Evolutionary conservation across 164 flowering plant species (phyloP), one percentile per base, ranked within the genome.

Genomic region (Platanus orientalis): DNA sequence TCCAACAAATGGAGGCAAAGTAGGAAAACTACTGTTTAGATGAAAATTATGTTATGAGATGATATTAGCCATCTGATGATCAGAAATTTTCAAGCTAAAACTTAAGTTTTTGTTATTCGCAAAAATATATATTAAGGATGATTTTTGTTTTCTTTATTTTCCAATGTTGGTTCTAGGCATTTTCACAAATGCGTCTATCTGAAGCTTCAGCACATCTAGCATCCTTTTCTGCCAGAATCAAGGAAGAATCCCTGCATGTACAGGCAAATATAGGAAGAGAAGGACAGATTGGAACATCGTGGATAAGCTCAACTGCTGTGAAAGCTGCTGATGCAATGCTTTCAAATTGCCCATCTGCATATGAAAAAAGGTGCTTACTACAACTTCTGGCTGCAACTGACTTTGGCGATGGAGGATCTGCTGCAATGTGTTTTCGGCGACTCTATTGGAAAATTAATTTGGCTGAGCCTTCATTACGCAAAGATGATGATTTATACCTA

Each of bases 141-240:
- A 40, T 42, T 51, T 25, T 49, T 21, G 5, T 39, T 49, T 32
- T 65, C 44, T 57, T 61, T 24, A 14, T 57, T 61, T 48, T 34
- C 44, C 21, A 6, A 44, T 64, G 30, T 50, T 61, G 58, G 54
- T 52, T 62, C 16, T 62, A 94, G 99, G 97, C 97, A 58, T 95
- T 92, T 80, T 89, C 97, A 6, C 99, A 92, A 69, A 95, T 92
- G 99, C 92, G 97, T 30, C 75, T 92, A 17, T 81, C 96, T 59
- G 99, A 95, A 71, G 96, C 99, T 69, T 83, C 92, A 57, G 93
- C 94, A 48, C 99, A 95, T 81, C 71, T 95, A 39, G 90, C 89
- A 55, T 90, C 94, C 44, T 95, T 92, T 67, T 84, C 97, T 60
- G 63, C 65, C 29, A 85, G 94, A 80, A 81, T 89, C 64, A 95